Percentiles rank a stretch among this genome's conserved stretches.
These are phyloP conservation scores for Santalum album DNA, from an alignment of 164 flowering plant genomes.

Conservation along the genomic window DNA sequence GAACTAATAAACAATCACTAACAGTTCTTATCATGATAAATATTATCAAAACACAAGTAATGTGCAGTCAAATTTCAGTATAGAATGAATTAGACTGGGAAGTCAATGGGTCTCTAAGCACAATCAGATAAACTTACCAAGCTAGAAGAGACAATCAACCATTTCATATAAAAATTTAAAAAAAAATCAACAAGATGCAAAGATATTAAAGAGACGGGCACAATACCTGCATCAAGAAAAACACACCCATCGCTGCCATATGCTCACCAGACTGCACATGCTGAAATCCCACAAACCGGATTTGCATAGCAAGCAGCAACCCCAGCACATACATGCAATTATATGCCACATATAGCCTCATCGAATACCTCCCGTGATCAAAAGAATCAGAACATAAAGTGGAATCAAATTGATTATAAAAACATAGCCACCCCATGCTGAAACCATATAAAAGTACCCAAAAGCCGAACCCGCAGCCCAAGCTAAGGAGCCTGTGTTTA, in stretches of 20 bases:
- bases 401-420: conserved; percentile 92
- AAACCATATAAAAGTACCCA: conserved; percentile 95
- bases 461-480: conserved; percentile 93
- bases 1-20: too few relatives aligned
- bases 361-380: conserved; percentile 86
- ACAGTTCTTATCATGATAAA: too few relatives aligned
- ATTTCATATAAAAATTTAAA: too few relatives aligned
- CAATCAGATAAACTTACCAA: too few relatives aligned
- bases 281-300: conserved; percentile 98
- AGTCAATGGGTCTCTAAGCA: too few relatives aligned
- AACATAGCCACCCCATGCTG: conserved; percentile 99
- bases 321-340: conserved; percentile 86
- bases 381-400: conserved; percentile 78
- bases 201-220: too few relatives aligned
- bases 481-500: conserved; percentile 82
- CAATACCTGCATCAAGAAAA: conserved; percentile 84
- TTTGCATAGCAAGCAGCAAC: conserved; percentile 97
- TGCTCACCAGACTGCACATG: conserved; percentile 99
- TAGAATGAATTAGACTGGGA: too few relatives aligned
- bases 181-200: too few relatives aligned
- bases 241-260: conserved; percentile 99
- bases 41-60: too few relatives aligned
- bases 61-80: too few relatives aligned
- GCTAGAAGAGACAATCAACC: too few relatives aligned
- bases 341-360: conserved; percentile 90